phyloP scores from a whole-genome alignment of 345 rosid genomes.

The Nephelium lappaceum region DNA sequence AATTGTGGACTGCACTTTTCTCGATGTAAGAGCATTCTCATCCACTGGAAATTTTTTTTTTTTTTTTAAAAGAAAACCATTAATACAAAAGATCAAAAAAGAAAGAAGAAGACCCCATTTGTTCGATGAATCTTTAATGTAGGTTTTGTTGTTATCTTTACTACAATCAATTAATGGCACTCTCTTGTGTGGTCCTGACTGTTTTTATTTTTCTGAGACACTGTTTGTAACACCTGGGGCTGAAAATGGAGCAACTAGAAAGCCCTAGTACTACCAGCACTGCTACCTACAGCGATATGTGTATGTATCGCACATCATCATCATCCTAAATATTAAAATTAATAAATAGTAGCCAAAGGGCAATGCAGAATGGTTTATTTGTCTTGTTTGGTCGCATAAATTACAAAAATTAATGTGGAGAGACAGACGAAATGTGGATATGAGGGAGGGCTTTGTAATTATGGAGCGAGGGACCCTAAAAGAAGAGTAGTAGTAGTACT shows the following conservation, averaged over 20 bases:
- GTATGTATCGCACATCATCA: background rate
- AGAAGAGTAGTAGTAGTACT: background rate
- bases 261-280: conserved; percentile 9
- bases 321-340: background rate
- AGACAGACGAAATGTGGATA: conserved; percentile 23
- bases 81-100: background rate
- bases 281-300: background rate
- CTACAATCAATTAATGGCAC: conserved; percentile 20
- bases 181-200: conserved; percentile 18
- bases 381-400: conserved; percentile 36
- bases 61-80: background rate
- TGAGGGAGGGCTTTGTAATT: background rate
- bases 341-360: background rate
- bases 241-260: background rate
- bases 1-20: conserved; percentile 7
- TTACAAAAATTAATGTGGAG: conserved; percentile 32
- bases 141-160: background rate
- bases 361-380: conserved; percentile 35
- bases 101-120: background rate
- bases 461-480: background rate
- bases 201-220: background rate
- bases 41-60: background rate
- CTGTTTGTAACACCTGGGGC: conserved; percentile 23
- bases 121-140: conserved; percentile 9
- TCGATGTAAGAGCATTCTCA: conserved; percentile 26